Percentiles rank a stretch among this genome's conserved stretches.
phyloP scores from a whole-genome alignment of 371 early-diverging fungal species.

The Coemansia sp. region DNA sequence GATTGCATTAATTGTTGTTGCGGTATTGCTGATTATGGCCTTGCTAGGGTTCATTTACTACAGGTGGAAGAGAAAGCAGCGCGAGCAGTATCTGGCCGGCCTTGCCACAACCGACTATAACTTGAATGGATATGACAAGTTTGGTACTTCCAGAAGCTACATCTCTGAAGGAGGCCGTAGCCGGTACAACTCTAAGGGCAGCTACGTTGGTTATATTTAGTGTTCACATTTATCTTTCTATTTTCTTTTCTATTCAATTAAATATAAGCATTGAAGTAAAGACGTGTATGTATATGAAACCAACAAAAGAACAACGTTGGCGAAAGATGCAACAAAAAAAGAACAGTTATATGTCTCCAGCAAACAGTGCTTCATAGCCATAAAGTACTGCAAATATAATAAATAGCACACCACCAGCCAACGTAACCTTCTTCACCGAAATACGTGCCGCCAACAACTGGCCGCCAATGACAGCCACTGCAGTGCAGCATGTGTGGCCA shows the following conservation, averaged over 20 bases:
- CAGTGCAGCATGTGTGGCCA: conserved; percentile 90
- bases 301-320: not conserved
- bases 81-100: not conserved
- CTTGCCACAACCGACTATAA: not conserved
- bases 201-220: conserved; percentile 7
- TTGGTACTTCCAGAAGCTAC: not conserved
- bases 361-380: conserved; percentile 54
- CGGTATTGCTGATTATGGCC: not conserved
- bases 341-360: not conserved
- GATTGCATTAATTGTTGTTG: conserved; percentile 1
- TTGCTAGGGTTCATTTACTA: not conserved
- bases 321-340: not conserved
- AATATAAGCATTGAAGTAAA: not conserved
- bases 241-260: not conserved
- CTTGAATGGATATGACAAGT: not conserved
- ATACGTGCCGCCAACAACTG: conserved; percentile 85
- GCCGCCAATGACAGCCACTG: conserved; percentile 90
- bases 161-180: conserved; percentile 1
- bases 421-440: conserved; percentile 89
- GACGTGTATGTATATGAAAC: not conserved
- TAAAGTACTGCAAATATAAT: conserved; percentile 79
- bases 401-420: conserved; percentile 80
- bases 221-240: not conserved
- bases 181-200: conserved; percentile 9
- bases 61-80: not conserved